Evolutionary conservation across 2,329 filamentous ascomycete species (phyloP), one percentile per base, ranked within the genome.

Genomic region (Epichloe uncinata): DNA sequence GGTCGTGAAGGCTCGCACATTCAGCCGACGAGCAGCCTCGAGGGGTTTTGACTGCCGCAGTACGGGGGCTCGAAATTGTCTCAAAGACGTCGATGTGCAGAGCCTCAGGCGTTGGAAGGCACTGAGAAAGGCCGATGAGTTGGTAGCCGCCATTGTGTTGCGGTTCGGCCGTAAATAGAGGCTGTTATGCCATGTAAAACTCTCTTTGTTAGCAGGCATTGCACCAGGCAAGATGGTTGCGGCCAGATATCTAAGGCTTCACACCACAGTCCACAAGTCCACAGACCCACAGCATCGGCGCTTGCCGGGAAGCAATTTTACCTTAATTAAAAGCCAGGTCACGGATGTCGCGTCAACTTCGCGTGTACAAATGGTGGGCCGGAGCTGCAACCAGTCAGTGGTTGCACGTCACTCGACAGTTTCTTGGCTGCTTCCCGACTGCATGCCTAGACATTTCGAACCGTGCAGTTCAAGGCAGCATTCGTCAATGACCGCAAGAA

Each of bases 1-100:
- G 34, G 83, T 85, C 38, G 87, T 87, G 69, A 95, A 94, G 54
- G 78, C 70, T 63, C 85, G 78, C 57, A 66, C 66, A 71, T 74
- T 68, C 54, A 70, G 61, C 59, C 63, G 61, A 58, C 55, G 59
- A 52, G 61, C 57, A 45, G 62, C 56, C 62, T 60, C 55, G 53
- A 65, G 51, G 52, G 56, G 49, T 49, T 56, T 57, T 45, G 58
- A 54, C 52, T 62, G 61, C 51, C 56, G 60, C 55, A 61, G 57
- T 7, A 62, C 52, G 47, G 61, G 55, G 55, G 55, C 63, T 38
- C 57, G 65, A 49, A 64, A 58, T 55, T 70, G 68, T 52, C 66
- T 71, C 52, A 68, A 56, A 36, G 68, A 61, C 8, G 68, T 61
- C n/a, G 65, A 58, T 37, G 64, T 56, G 16, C 66, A 67, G 60